Percentiles rank a stretch among this genome's conserved stretches.
Evolutionary conservation across 805 yeast species (phyloP).

Genomic region (Cyberlindnera mycetangii): DNA sequence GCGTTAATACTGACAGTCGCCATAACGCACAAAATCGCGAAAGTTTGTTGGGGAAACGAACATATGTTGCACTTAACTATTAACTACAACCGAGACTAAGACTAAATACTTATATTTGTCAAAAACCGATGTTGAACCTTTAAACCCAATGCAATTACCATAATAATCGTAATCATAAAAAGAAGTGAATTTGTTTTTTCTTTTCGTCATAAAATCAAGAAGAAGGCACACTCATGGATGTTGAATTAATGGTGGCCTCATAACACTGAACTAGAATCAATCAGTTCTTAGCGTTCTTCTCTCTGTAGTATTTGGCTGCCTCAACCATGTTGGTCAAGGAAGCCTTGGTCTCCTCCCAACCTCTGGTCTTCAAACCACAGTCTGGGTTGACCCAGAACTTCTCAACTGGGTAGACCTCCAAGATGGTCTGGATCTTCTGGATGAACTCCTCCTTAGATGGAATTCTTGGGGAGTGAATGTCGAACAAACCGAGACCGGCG

Average conservation of each 20-base stretch:
- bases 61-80: not conserved
- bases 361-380: constrained; percentile 99
- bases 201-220: constrained; percentile 12
- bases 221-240: constrained; percentile 18
- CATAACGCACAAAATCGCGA: not conserved
- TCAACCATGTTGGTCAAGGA: constrained; percentile 98
- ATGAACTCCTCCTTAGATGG: constrained; percentile 97
- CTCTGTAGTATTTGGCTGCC: constrained; percentile 96
- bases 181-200: constrained; percentile 16
- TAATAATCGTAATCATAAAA: constrained; percentile 14
- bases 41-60: not conserved
- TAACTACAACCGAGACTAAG: not conserved
- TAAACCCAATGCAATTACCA: constrained; percentile 29
- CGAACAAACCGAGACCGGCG: constrained; percentile 98
- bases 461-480: constrained; percentile 99
- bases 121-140: constrained; percentile 46
- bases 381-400: constrained; percentile 99
- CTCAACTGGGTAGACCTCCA: constrained; percentile 96
- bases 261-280: not conserved
- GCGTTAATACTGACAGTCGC: not conserved
- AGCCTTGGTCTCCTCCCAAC: constrained; percentile 96
- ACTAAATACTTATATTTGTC: constrained; percentile 9
- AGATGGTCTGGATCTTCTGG: constrained; percentile 87
- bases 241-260: constrained; percentile 24
- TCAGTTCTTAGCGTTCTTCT: constrained; percentile 29